These are phyloP conservation scores for Penicillium verrucosum DNA, from an alignment of 2,329 filamentous ascomycete species.

Conservation along the genomic window DNA sequence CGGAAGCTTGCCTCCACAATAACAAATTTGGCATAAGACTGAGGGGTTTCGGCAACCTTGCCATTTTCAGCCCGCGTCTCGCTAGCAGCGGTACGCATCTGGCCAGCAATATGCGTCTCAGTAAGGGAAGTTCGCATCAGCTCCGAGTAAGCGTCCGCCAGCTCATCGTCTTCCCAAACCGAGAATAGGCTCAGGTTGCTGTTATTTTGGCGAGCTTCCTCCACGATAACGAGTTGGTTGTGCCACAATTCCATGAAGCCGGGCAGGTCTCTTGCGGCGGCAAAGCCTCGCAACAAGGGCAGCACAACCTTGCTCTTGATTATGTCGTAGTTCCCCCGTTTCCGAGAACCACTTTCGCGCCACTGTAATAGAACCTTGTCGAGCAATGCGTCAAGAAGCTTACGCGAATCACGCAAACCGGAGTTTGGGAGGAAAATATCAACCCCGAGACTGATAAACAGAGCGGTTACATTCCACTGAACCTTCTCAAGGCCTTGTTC, in stretches of 20 bases:
- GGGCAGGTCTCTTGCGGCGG: conserved; percentile 39
- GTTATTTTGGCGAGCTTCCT: conserved; percentile 31
- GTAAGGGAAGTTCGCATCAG: conserved; percentile 33
- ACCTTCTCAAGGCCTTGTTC: conserved; percentile 32
- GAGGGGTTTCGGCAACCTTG: conserved; percentile 25
- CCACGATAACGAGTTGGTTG: conserved; percentile 37
- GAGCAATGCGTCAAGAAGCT: conserved; percentile 37
- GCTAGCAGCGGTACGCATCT: conserved; percentile 30
- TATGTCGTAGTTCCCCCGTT: conserved; percentile 26
- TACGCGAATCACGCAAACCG: conserved; percentile 36
- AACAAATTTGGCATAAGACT: conserved; percentile 36
- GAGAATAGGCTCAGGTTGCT: conserved; percentile 28
- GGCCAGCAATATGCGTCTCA: conserved; percentile 27
- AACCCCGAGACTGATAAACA: conserved; percentile 41
- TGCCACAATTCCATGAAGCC: conserved; percentile 43
- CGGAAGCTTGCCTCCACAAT: conserved; percentile 37
- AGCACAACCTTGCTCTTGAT: conserved; percentile 41
- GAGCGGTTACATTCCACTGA: conserved; percentile 42
- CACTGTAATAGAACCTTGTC: conserved; percentile 35
- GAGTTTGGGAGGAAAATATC: conserved; percentile 47
- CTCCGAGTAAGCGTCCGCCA: conserved; percentile 38
- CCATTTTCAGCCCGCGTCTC: conserved; percentile 30
- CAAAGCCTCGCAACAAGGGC: conserved; percentile 41
- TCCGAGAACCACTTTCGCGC: conserved; percentile 20
- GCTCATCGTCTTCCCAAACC: conserved; percentile 47